These are phyloP conservation scores for Warburgia ugandensis DNA, from an alignment of 164 flowering plant genomes.

Conservation along the genomic window DNA sequence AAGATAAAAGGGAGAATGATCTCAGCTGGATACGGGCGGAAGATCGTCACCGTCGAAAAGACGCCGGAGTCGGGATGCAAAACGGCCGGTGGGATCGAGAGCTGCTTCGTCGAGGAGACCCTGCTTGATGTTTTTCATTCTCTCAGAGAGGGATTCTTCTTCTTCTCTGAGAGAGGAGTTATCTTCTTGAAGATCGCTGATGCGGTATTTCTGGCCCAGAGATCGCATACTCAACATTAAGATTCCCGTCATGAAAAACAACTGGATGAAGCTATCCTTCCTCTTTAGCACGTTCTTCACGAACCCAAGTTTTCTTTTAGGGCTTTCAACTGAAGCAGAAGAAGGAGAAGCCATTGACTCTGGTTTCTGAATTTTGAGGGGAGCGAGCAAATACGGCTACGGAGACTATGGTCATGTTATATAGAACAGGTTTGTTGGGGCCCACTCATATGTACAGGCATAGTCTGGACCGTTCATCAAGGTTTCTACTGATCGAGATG, in stretches of 20 bases:
- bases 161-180: constrained; percentile 52
- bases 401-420: too few relatives aligned
- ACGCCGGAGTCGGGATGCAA: constrained; percentile 58
- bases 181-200: constrained; percentile 64
- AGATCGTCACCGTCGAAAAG: too few relatives aligned
- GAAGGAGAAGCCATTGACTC: not conserved
- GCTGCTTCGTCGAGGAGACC: constrained; percentile 66
- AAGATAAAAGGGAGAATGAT: too few relatives aligned
- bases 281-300: constrained; percentile 9
- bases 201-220: constrained; percentile 72
- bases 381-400: too few relatives aligned
- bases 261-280: constrained; percentile 66
- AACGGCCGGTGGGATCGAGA: constrained; percentile 57
- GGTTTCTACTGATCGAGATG: too few relatives aligned
- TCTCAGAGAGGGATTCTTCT: constrained; percentile 38
- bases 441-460: too few relatives aligned
- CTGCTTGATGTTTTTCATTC: constrained; percentile 54
- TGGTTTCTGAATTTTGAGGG: too few relatives aligned
- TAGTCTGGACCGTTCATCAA: too few relatives aligned
- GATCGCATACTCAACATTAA: constrained; percentile 66
- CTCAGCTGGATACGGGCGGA: too few relatives aligned
- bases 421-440: too few relatives aligned
- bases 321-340: not conserved
- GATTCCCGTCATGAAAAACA: constrained; percentile 71
- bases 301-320: not conserved